Evolutionary conservation across 768 basidiomycete species (phyloP), one percentile per base, ranked within the genome.

Genomic region (Leccinum broughii): DNA sequence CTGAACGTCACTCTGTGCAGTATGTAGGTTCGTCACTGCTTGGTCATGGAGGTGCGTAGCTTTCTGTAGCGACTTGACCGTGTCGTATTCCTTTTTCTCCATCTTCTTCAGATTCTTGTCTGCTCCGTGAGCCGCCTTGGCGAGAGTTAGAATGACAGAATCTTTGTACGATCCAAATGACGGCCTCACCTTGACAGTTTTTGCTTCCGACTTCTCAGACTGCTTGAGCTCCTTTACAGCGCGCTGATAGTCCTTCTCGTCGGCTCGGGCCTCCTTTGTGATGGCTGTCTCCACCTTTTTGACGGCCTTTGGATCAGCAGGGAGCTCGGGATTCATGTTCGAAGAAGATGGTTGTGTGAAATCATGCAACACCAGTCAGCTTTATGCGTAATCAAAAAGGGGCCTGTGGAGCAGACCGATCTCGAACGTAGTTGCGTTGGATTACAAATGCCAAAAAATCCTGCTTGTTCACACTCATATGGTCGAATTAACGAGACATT

Each of bases 21-120:
- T 76, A 56, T 75, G 75, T 24, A 79, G 68, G 52, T 77, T 67
- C 15, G 81, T 71, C 20, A 81, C 57, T 2, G 84, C 81, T 17
- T 76, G 66, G 24, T 87, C 81, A 61, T 86, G 85, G 20, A 76
- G 70, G 61, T 84, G 80, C 15, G 79, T 77, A 8, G 85, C 83
- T 54, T 83, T 78, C 68, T 83, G 81, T 52, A 86, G 70, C 24
- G 78, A 77, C 57, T 80, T 77, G n/a, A 81, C 76, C 5, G 78
- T 73, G 61, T 78, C 78, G 62, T 83, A 76, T 69, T 89, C 85
- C 53, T 75, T 74, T 65, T 79, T 78, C 61, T 80, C 77, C 54
- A 81, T 73, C 68, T 84, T 85, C 39, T 78, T 77, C 60, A 78
- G 72, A 6, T 71, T 58, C 65, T 81, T 80, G 49, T 79, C 76